Evolutionary conservation across 208 protist species (phyloP).

Genomic region (Trichomonas gallinae): DNA sequence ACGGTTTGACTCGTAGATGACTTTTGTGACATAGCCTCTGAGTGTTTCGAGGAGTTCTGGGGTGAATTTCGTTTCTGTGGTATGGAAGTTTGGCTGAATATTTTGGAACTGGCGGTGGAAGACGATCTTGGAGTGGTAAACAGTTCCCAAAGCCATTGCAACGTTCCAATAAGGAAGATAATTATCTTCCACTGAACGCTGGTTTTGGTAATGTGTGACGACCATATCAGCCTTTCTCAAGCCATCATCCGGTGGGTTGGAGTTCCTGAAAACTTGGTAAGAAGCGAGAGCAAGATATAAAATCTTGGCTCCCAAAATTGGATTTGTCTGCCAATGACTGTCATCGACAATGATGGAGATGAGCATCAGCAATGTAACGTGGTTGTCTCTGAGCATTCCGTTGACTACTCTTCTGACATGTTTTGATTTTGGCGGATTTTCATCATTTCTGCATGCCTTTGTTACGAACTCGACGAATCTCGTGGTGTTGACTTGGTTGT

Average conservation of each 20-base stretch:
- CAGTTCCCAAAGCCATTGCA: not conserved
- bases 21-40: not conserved
- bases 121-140: not conserved
- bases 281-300: not conserved
- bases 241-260: not conserved
- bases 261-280: not conserved
- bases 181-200: not conserved
- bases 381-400: not conserved
- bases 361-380: not conserved
- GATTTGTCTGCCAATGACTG: not conserved
- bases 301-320: not conserved
- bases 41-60: not conserved
- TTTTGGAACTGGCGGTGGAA: not conserved
- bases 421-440: slow-evolving; percentile 3
- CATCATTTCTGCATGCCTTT: not conserved
- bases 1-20: not conserved
- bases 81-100: not conserved
- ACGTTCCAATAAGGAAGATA: not conserved
- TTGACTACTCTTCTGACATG: not conserved
- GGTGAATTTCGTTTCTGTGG: not conserved
- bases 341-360: not conserved
- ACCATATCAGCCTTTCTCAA: not conserved
- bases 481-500: not conserved
- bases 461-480: not conserved
- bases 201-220: not conserved